Evolutionary conservation across 78 protist genomes (phyloP).

Genomic region (Dictyostelium purpureum): DNA sequence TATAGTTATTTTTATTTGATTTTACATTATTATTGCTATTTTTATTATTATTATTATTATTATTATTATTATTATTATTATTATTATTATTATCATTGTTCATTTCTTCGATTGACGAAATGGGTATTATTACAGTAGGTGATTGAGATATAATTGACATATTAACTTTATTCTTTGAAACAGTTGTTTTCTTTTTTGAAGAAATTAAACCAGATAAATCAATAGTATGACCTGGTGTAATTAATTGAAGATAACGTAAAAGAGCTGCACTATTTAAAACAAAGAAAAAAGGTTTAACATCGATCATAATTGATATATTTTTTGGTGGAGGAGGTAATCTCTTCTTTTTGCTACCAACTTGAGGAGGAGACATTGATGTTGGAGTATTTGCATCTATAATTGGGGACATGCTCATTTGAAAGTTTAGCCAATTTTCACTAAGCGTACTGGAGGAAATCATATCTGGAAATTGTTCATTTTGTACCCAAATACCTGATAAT

Average conservation of each 20-base stretch:
- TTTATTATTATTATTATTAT: not conserved
- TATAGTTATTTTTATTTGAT: not conserved
- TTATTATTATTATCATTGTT: not conserved
- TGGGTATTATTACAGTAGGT: constrained; percentile 52
- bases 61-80: not conserved
- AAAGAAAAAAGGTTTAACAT: constrained; percentile 42
- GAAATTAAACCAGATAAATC: constrained; percentile 56
- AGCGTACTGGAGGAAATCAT: constrained; percentile 45
- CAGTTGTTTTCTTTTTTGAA: not conserved
- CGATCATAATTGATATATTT: constrained; percentile 21
- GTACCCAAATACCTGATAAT: constrained; percentile 72
- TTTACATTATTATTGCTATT: not conserved
- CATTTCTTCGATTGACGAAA: not conserved
- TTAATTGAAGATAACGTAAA: constrained; percentile 17
- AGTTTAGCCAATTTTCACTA: not conserved
- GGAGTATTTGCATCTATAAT: not conserved
- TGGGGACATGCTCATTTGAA: constrained; percentile 37
- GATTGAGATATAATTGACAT: constrained; percentile 25
- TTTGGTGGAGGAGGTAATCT: not conserved
- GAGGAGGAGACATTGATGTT: not conserved
- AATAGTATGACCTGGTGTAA: constrained; percentile 59
- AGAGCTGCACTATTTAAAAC: constrained; percentile 53
- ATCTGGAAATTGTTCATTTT: constrained; percentile 72
- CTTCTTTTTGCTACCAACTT: not conserved
- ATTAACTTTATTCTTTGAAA: not conserved